Evolutionary conservation across 768 basidiomycete genomes (phyloP).

Genomic region (Amanita pallidorosea): DNA sequence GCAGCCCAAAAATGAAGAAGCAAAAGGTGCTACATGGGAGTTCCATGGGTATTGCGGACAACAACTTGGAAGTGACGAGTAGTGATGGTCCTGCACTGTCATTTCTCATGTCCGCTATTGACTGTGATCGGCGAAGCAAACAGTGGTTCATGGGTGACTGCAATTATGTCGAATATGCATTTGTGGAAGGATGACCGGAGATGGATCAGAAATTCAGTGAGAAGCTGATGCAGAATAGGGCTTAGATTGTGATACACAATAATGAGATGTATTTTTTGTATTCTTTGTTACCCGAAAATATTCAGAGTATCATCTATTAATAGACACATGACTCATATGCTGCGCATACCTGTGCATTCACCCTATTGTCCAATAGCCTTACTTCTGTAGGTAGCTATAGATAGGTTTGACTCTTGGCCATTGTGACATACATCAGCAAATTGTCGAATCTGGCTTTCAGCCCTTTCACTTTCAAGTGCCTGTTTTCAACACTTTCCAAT

Average conservation of each 20-base stretch:
- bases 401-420: no score
- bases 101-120: constrained; percentile 1
- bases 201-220: constrained; percentile 2
- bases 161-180: background rate
- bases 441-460: no score
- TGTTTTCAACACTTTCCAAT: no score
- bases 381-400: no score
- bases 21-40: background rate
- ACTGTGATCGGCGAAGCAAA: background rate
- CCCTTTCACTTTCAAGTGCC: no score
- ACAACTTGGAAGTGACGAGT: background rate
- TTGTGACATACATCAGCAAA: no score
- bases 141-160: constrained; percentile 2
- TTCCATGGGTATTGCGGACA: background rate
- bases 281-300: background rate
- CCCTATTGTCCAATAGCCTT: no score
- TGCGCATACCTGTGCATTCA: no score
- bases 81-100: background rate
- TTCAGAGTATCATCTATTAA: no score
- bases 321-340: no score
- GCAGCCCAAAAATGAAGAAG: constrained; percentile 1
- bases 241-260: constrained; percentile 2
- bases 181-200: constrained; percentile 1
- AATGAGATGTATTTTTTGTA: constrained; percentile 1
- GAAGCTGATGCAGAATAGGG: constrained; percentile 4